phyloP scores from a whole-genome alignment of 805 yeast species.

The Priceomyces melissophilus region DNA sequence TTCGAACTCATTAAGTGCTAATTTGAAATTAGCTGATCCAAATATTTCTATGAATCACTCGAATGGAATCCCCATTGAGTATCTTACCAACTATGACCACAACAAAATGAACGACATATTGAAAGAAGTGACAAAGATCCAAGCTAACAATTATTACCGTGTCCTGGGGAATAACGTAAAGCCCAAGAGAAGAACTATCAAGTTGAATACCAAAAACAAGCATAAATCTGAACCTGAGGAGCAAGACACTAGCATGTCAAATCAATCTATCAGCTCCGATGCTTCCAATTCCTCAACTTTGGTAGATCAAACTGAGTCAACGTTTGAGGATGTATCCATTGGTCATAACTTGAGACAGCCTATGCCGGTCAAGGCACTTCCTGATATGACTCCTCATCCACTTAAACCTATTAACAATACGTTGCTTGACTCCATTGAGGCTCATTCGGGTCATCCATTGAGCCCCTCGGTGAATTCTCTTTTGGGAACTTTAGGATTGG shows the following conservation, averaged over 20 bases:
- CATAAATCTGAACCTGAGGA: not conserved
- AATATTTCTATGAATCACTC: constrained; percentile 9
- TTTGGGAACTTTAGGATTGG: constrained; percentile 36
- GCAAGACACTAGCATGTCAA: not conserved
- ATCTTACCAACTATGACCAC: constrained; percentile 26
- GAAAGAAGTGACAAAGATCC: constrained; percentile 43
- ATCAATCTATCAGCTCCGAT: constrained; percentile 1
- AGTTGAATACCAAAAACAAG: constrained; percentile 18
- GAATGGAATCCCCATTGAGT: constrained; percentile 40
- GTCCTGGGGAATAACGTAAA: constrained; percentile 18
- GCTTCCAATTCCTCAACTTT: constrained; percentile 7
- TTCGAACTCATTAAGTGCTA: constrained; percentile 33
- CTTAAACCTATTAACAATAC: constrained; percentile 6
- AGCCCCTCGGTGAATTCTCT: constrained; percentile 10
- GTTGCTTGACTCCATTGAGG: constrained; percentile 7
- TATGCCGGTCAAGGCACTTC: constrained; percentile 9
- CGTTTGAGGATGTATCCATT: not conserved
- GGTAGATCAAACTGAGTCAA: constrained; percentile 1
- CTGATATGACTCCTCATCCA: constrained; percentile 2
- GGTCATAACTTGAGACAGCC: constrained; percentile 10
- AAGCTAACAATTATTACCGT: constrained; percentile 37
- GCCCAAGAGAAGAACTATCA: constrained; percentile 44
- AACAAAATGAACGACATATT: constrained; percentile 33
- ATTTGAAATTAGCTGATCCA: constrained; percentile 28
- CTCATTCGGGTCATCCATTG: constrained; percentile 17